Conservation (phyloP, 106 monocot species). For the Dendrobium chrysotoxum region DNA sequence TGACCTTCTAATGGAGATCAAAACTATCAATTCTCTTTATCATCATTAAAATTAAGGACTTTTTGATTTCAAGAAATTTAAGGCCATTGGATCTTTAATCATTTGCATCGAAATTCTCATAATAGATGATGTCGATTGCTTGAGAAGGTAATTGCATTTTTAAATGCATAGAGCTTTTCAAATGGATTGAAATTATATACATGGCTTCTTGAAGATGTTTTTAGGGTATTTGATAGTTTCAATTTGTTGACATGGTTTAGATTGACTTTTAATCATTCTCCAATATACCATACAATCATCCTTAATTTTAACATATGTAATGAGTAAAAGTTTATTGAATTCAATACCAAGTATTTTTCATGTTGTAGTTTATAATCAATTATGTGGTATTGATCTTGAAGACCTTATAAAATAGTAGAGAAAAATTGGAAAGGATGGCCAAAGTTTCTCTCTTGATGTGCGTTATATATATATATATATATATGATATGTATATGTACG, state of each 20-base stretch:
- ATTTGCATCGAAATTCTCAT: neutral
- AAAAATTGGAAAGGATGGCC: neutral
- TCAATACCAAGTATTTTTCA: neutral
- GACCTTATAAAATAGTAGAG: neutral
- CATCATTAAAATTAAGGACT: neutral
- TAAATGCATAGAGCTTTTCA: neutral
- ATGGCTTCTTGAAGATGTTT: neutral
- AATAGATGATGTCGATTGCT: neutral
- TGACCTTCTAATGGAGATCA: neutral
- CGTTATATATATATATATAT: neutral
- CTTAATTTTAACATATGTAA: neutral
- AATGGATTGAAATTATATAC: neutral
- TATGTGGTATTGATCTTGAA: neutral
- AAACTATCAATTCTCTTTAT: neutral
- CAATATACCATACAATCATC: neutral
- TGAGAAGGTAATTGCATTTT: neutral
- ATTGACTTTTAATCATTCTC: neutral
- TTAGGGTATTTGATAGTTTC: neutral
- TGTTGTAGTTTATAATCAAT: neutral
- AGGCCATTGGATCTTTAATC: neutral
- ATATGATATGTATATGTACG: neutral
- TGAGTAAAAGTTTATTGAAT: neutral
- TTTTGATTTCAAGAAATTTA: neutral
- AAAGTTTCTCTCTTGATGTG: neutral
- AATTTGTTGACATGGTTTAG: neutral